These are phyloP conservation scores for Colletotrichum orchidophilum DNA, from an alignment of 2,329 filamentous ascomycete genomes.

Conservation along the genomic window DNA sequence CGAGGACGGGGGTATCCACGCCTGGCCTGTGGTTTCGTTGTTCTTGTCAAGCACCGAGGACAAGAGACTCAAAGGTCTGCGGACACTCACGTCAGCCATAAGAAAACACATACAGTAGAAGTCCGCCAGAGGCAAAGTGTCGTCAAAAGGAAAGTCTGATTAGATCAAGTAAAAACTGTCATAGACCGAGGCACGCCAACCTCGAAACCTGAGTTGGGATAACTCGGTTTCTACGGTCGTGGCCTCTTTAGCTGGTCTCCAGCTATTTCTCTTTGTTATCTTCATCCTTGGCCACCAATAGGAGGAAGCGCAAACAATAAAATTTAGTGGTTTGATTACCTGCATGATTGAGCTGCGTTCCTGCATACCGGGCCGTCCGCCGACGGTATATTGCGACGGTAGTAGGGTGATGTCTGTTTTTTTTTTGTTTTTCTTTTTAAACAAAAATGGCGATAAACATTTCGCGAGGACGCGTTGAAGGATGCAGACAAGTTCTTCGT, in stretches of 20 bases:
- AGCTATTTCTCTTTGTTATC: conserved; percentile 49
- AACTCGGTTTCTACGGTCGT: conserved; percentile 59
- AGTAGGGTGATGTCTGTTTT: not conserved
- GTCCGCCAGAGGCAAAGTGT: not conserved
- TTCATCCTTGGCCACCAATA: conserved; percentile 46
- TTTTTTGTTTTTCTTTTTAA: no score
- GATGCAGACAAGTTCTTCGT: conserved; percentile 27
- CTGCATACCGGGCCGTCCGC: conserved; percentile 21
- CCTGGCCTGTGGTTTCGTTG: conserved; percentile 80
- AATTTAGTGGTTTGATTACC: conserved; percentile 30
- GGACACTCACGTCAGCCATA: conserved; percentile 38
- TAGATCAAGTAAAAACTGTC: conserved; percentile 70
- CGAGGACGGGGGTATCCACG: conserved; percentile 77
- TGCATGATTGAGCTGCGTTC: conserved; percentile 27
- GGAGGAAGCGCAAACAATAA: conserved; percentile 22
- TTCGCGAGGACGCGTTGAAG: conserved; percentile 26
- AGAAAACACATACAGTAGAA: conserved; percentile 26
- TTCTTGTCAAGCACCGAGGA: conserved; percentile 61
- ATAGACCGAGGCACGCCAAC: conserved; percentile 47
- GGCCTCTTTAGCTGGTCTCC: conserved; percentile 38
- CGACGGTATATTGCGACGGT: conserved; percentile 5
- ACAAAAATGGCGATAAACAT: conserved; percentile 12
- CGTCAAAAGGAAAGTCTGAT: conserved; percentile 57
- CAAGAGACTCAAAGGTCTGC: conserved; percentile 62
- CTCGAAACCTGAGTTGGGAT: conserved; percentile 57